Conservation (phyloP, 305 asterid species). For the Caryopteris hybrid region DNA sequence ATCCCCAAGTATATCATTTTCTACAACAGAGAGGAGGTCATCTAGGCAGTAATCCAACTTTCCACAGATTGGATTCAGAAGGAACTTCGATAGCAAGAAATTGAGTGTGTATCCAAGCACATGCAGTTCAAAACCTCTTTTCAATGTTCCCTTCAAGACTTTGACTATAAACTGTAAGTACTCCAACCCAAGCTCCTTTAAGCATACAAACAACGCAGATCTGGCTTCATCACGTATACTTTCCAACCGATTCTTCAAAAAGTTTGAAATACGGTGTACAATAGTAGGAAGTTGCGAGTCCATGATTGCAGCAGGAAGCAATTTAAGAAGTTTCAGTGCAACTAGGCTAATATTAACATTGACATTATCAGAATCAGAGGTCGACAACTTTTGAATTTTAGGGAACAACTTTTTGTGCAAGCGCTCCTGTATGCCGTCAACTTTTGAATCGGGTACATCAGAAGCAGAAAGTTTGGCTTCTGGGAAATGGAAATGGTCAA, state of each 20-base stretch:
- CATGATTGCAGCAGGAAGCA: constrained; percentile 83
- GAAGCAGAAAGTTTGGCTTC: constrained; percentile 35
- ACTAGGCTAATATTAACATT: constrained; percentile 72
- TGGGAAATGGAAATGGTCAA: constrained; percentile 71
- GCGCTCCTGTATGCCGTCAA: constrained; percentile 41
- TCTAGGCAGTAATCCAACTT: constrained; percentile 78
- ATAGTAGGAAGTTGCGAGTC: constrained; percentile 78
- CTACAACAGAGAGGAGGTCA: constrained; percentile 72
- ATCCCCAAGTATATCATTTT: constrained; percentile 82
- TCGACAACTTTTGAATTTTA: constrained; percentile 69
- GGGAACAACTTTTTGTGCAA: constrained; percentile 64
- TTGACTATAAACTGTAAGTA: constrained; percentile 78
- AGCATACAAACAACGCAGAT: constrained; percentile 80
- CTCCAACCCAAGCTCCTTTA: constrained; percentile 88
- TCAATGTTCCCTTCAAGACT: constrained; percentile 69
- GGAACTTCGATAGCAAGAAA: constrained; percentile 73
- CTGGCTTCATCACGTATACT: constrained; percentile 96
- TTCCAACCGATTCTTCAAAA: constrained; percentile 71
- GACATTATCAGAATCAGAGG: constrained; percentile 61
- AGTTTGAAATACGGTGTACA: constrained; percentile 85
- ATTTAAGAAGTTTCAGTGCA: constrained; percentile 82
- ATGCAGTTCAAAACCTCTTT: constrained; percentile 86
- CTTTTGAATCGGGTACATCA: constrained; percentile 40
- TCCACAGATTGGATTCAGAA: constrained; percentile 47
- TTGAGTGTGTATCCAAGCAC: constrained; percentile 87